Evolutionary conservation across 2,329 filamentous ascomycete species (phyloP).

Genomic region (Escovopsis sp.): DNA sequence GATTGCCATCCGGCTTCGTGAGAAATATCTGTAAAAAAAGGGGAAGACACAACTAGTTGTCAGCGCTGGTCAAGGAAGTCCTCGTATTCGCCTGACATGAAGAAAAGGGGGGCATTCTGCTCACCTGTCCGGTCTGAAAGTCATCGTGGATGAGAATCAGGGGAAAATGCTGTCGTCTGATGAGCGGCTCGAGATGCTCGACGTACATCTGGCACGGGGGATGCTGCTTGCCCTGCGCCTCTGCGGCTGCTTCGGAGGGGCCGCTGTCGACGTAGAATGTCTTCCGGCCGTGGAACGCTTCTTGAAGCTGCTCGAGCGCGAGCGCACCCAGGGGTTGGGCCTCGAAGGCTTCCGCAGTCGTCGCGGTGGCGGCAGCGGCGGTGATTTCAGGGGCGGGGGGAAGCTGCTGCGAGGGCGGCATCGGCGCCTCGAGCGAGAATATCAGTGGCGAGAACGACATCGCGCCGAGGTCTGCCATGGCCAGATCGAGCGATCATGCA

Average conservation of each 20-base stretch:
- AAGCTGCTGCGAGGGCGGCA: too few relatives aligned
- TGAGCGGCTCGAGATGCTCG: slow-evolving; percentile 13
- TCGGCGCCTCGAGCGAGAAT: too few relatives aligned
- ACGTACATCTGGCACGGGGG: slow-evolving; percentile 20
- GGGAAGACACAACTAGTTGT: too few relatives aligned
- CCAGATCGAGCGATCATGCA: too few relatives aligned
- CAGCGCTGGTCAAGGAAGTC: too few relatives aligned
- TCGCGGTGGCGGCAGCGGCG: too few relatives aligned
- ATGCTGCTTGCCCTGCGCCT: slow-evolving; percentile 5
- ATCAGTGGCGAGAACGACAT: too few relatives aligned
- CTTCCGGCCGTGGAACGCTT: slow-evolving; percentile 7
- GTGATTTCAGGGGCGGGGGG: too few relatives aligned
- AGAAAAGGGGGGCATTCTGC: neutral
- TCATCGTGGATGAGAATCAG: slow-evolving; percentile 22
- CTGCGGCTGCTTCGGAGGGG: slow-evolving; percentile 8
- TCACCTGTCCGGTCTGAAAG: slow-evolving; percentile 19
- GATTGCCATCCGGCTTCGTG: slow-evolving; percentile 29
- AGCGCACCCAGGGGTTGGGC: too few relatives aligned
- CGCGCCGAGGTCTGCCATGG: too few relatives aligned
- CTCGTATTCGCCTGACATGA: too few relatives aligned
- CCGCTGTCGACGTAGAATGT: slow-evolving; percentile 13
- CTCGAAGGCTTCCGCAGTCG: too few relatives aligned
- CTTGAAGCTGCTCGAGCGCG: neutral
- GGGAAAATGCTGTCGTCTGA: slow-evolving; percentile 8
- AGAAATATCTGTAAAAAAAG: slow-evolving; percentile 26